Conservation (phyloP, 768 basidiomycete genomes). For the Pholiota molesta region DNA sequence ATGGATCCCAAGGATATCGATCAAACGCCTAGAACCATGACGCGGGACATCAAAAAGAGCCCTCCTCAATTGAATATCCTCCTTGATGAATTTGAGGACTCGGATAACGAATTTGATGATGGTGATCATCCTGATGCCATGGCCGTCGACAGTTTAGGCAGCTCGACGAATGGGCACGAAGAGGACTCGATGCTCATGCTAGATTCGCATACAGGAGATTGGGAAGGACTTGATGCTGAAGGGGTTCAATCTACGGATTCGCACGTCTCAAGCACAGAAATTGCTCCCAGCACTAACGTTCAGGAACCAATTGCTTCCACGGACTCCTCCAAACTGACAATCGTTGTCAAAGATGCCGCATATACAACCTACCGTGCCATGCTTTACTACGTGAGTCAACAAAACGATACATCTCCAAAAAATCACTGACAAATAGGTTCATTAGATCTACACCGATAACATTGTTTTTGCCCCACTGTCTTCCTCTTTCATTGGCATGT, state of each 20-base stretch:
- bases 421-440: not conserved
- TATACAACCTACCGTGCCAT: constrained; percentile 48
- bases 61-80: constrained; percentile 33
- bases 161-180: constrained; percentile 1
- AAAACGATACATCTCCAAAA: not conserved
- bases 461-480: constrained; percentile 85
- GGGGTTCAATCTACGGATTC: constrained; percentile 13
- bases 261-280: constrained; percentile 4
- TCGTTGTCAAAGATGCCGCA: constrained; percentile 54
- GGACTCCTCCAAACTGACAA: constrained; percentile 25
- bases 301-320: not conserved
- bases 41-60: constrained; percentile 22
- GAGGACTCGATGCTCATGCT: constrained; percentile 14
- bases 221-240: constrained; percentile 21
- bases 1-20: constrained; percentile 24
- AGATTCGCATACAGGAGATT: constrained; percentile 19
- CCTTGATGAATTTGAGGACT: constrained; percentile 55
- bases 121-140: constrained; percentile 6
- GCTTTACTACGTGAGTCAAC: constrained; percentile 71
- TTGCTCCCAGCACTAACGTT: not conserved
- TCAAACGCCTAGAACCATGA: constrained; percentile 25
- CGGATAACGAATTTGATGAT: constrained; percentile 44
- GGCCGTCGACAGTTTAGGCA: not conserved
- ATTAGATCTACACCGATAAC: constrained; percentile 81
- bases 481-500: constrained; percentile 56